A percentile compares a stretch with the other conserved stretches of the same genome.
phyloP scores from a whole-genome alignment of 805 yeast species.

The Candida maltosa region DNA sequence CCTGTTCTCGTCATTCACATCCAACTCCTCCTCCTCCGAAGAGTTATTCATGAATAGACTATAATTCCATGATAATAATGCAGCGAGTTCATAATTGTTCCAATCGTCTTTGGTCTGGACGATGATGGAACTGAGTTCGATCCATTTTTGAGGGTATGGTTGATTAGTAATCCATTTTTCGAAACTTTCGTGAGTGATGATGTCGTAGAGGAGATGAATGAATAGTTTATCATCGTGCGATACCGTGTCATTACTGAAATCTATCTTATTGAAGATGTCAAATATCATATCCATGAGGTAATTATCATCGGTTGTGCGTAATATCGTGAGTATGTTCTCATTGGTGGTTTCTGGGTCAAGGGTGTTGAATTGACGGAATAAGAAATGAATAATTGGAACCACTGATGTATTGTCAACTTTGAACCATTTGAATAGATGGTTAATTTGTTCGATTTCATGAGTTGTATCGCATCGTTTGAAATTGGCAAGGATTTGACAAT shows the following conservation, averaged over 20 bases:
- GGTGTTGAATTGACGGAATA: constrained; percentile 9
- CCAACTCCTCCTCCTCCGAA: constrained; percentile 11
- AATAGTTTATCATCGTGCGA: constrained; percentile 14
- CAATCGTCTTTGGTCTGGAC: constrained; percentile 33
- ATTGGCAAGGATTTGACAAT: constrained; percentile 24
- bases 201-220: constrained; percentile 17
- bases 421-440: constrained; percentile 1
- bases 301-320: constrained; percentile 8
- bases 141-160: constrained; percentile 10
- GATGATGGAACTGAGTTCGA: constrained; percentile 31
- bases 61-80: constrained; percentile 40
- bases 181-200: constrained; percentile 29
- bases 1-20: constrained; percentile 11
- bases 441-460: background rate
- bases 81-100: constrained; percentile 34
- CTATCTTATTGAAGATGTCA: constrained; percentile 12
- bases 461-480: constrained; percentile 9
- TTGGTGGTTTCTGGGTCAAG: constrained; percentile 28
- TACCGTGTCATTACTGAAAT: constrained; percentile 9
- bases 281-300: constrained; percentile 7
- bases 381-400: constrained; percentile 9
- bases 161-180: constrained; percentile 16
- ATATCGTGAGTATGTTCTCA: constrained; percentile 4
- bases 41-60: constrained; percentile 21
- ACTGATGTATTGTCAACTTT: background rate